Percentiles rank a stretch among this genome's conserved stretches.
Evolutionary conservation across 257 asterid species (phyloP).

Genomic region (Vinca minor): DNA sequence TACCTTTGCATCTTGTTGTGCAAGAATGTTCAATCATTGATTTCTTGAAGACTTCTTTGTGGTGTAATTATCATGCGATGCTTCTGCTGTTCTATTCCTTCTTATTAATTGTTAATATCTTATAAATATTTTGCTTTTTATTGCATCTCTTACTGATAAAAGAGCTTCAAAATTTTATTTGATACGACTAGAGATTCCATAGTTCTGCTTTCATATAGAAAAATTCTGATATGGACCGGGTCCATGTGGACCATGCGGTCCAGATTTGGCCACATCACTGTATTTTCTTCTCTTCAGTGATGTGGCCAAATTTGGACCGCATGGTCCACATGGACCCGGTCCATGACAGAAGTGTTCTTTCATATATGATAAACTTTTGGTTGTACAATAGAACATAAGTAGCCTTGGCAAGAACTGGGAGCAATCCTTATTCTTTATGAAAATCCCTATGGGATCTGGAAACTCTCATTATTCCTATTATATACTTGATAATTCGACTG

Average conservation of each 20-base stretch:
- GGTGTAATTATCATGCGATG: too few relatives aligned
- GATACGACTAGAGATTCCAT: too few relatives aligned
- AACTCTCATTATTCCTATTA: background rate
- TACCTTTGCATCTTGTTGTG: background rate
- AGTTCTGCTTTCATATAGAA: too few relatives aligned
- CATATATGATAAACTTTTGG: background rate
- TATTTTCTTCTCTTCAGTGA: too few relatives aligned
- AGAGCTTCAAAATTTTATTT: background rate
- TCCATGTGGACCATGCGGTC: too few relatives aligned
- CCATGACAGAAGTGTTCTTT: background rate
- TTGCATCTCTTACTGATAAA: background rate
- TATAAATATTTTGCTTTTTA: background rate
- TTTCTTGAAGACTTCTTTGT: too few relatives aligned
- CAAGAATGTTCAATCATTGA: too few relatives aligned
- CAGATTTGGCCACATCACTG: too few relatives aligned
- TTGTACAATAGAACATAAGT: background rate
- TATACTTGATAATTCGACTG: too few relatives aligned
- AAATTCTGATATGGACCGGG: too few relatives aligned
- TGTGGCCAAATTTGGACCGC: background rate
- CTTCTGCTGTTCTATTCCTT: too few relatives aligned
- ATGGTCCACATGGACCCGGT: too few relatives aligned
- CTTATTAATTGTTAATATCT: background rate
- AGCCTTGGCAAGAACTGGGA: background rate
- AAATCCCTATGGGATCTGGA: background rate
- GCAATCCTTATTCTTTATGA: conserved; percentile 1